Base-by-base conservation (phyloP, 441 rosid genomes). In the Kokia cookei region DNA sequence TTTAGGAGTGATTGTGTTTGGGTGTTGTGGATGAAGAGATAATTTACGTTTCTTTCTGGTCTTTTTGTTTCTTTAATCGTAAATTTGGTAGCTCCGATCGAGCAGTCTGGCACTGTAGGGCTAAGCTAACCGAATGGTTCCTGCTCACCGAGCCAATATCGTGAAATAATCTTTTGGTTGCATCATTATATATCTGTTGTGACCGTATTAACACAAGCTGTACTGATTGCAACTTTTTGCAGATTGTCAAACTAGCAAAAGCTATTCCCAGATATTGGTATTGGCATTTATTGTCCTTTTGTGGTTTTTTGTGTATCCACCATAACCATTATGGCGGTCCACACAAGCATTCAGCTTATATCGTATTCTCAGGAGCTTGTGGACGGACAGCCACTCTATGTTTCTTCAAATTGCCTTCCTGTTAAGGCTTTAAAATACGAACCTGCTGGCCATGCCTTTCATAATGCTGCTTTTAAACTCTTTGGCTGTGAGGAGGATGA, bases 381-480 rank as follows among this genome's bases (percentile, higher is more conserved):
- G 51, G 90, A 86, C 73, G 95, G 97, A 19, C 83, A 88, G 79
- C 95, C 97, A 10, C 59, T 89, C 12, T 87, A 80, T 78, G 88
- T 84, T 77, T 85, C 86, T 79, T 93, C 99, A 24, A 95, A 93
- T 80, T 83, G 87, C 77, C 89, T 86, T 80, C 97, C 99, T 32
- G 73, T 87, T 57, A 95, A 93, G 84, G 92, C 92, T 72, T 74
- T 72, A 35, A 85, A 84, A 62, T 89, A 84, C 62, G 98, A 95
- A 79, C 97, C 98, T 73, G 99, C 99, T 74, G 98, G 97, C 14
- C 96, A 88, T 82, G 76, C 98, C 78, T 95, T 93, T 72, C 99
- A 95, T 72, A 72, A 85, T 76, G 91, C 88, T 85, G 98, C 93
- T 78, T 91, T 89, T 54, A 96, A 91, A 79, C 87, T 96, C 27